A percentile compares a stretch with the other conserved stretches of the same genome.
Conservation (phyloP, 768 basidiomycete genomes). For the Strobilomyces echinocephalus region DNA sequence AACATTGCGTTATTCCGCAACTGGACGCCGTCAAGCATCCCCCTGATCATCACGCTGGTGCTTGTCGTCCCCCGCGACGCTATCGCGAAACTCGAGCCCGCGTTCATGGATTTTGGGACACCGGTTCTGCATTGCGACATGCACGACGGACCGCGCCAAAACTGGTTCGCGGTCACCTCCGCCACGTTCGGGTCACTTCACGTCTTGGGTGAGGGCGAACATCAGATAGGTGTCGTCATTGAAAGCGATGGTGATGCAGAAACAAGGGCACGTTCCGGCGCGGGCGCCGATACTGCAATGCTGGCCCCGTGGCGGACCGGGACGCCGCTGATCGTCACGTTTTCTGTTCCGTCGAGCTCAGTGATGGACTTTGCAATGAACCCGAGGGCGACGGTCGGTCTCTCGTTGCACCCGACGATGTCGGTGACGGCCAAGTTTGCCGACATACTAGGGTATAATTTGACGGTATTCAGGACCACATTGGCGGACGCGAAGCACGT, state of each 20-base stretch:
- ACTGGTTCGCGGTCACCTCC: slow-evolving; percentile 17
- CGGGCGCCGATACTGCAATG: neutral
- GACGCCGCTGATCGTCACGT: slow-evolving; percentile 21
- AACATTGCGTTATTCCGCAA: slow-evolving; percentile 21
- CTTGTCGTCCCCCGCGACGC: slow-evolving; percentile 30
- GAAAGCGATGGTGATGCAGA: neutral
- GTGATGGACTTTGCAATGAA: slow-evolving; percentile 12
- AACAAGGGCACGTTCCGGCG: neutral
- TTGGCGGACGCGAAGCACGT: slow-evolving; percentile 10
- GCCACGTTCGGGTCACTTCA: slow-evolving; percentile 20
- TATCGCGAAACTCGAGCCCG: slow-evolving; percentile 12
- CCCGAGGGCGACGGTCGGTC: slow-evolving; percentile 9
- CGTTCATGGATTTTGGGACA: slow-evolving; percentile 2
- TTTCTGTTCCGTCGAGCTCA: slow-evolving; percentile 7
- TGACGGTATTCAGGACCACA: slow-evolving; percentile 17
- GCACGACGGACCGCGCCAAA: neutral
- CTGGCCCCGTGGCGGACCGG: slow-evolving; percentile 12
- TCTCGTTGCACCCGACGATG: slow-evolving; percentile 13
- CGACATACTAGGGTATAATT: slow-evolving; percentile 5
- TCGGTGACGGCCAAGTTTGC: slow-evolving; percentile 6
- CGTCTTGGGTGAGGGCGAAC: slow-evolving; percentile 17
- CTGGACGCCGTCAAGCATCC: slow-evolving; percentile 22
- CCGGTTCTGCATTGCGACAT: slow-evolving; percentile 22
- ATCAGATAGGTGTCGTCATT: slow-evolving; percentile 8
- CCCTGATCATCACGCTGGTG: slow-evolving; percentile 28